phyloP scores from a whole-genome alignment of 2,329 filamentous ascomycete genomes.

The Ceratocystis smalleyi region DNA sequence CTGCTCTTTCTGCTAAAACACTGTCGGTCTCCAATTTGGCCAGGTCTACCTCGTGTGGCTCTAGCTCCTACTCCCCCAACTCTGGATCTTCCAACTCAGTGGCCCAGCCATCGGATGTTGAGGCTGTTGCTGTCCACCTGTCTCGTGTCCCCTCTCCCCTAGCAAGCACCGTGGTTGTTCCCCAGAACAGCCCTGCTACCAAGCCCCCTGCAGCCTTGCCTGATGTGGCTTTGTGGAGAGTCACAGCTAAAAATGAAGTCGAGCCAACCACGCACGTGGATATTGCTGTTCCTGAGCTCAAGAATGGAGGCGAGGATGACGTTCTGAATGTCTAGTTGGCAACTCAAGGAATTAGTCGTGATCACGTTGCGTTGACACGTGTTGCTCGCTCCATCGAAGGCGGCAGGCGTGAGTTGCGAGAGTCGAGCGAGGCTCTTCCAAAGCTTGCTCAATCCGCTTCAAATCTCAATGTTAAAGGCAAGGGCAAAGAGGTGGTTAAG shows the following conservation, averaged over 20 bases:
- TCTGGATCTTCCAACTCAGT: not conserved
- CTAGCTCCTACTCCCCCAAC: not conserved
- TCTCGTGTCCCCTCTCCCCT: not conserved
- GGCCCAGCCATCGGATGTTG: not conserved
- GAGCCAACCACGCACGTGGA: slow-evolving; percentile 10
- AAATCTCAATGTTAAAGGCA: not conserved
- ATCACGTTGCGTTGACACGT: slow-evolving; percentile 2
- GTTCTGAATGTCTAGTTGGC: slow-evolving; percentile 14
- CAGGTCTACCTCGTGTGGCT: not conserved
- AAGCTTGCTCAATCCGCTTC: not conserved
- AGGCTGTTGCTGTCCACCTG: slow-evolving; percentile 8
- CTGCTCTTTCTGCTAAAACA: not conserved
- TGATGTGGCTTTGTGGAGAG: slow-evolving; percentile 10
- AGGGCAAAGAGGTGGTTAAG: slow-evolving; percentile 1
- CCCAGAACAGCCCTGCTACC: not conserved
- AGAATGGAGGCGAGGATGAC: not conserved
- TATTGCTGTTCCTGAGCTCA: slow-evolving; percentile 11
- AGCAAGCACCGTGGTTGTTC: not conserved
- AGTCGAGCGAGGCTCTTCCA: not conserved
- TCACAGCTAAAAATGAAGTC: not conserved
- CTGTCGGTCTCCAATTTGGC: not conserved
- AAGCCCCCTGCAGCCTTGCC: not conserved
- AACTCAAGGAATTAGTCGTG: slow-evolving; percentile 12
- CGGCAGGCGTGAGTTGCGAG: not conserved
- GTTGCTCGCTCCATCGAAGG: not conserved